phyloP scores from a whole-genome alignment of 2,329 filamentous ascomycete species.

The Phialophora verrucosa region DNA sequence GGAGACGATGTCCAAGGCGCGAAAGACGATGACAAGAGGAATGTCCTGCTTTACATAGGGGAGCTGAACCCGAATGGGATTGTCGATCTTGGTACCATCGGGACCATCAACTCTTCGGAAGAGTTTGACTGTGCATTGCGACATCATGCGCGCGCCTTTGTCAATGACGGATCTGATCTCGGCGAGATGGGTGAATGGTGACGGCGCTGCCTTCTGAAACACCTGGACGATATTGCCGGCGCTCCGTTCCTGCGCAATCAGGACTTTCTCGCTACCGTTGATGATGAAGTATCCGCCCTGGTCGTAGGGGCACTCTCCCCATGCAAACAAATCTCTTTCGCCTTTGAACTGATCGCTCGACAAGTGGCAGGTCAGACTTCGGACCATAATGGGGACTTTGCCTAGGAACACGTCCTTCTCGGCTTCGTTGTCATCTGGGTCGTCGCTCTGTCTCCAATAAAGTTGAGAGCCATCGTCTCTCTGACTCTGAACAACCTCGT shows the following conservation, averaged over 20 bases:
- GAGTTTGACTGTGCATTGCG: constrained; percentile 87
- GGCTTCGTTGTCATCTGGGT: constrained; percentile 60
- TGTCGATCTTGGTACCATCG: constrained; percentile 46
- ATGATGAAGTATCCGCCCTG: constrained; percentile 99
- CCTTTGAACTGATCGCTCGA: constrained; percentile 47
- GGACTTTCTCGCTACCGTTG: constrained; percentile 97
- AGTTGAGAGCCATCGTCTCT: constrained; percentile 48
- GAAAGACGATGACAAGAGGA: constrained; percentile 93
- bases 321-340: constrained; percentile 84
- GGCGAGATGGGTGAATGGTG: constrained; percentile 88
- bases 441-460: constrained; percentile 42
- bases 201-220: constrained; percentile 95
- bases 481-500: constrained; percentile 49
- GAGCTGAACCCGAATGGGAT: constrained; percentile 77
- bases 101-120: constrained; percentile 81
- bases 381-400: constrained; percentile 96
- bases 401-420: constrained; percentile 85
- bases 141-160: constrained; percentile 93
- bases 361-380: constrained; percentile 92
- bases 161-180: constrained; percentile 97
- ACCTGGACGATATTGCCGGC: constrained; percentile 99
- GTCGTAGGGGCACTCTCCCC: constrained; percentile 97
- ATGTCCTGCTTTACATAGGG: constrained; percentile 95
- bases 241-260: constrained; percentile 96
- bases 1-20: constrained; percentile 91